Percentiles rank a stretch among this genome's conserved stretches.
These are phyloP conservation scores for Fusarium annulatum DNA, from an alignment of 2,329 filamentous ascomycete genomes.

Conservation along the genomic window DNA sequence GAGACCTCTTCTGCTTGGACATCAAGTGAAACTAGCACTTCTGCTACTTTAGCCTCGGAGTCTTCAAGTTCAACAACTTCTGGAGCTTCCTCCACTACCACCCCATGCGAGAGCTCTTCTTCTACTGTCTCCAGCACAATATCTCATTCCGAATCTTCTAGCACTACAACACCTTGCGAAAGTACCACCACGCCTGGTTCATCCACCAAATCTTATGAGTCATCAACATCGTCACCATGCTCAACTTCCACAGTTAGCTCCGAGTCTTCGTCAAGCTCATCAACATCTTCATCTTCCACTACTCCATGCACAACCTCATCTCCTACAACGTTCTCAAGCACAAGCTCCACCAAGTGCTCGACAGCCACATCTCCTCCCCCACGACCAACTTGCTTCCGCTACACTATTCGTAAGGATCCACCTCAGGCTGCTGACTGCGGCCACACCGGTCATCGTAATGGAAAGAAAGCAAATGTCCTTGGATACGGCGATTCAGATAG, in stretches of 20 bases:
- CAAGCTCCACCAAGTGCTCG: background rate
- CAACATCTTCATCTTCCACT: background rate
- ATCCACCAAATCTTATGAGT: background rate
- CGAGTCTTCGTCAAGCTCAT: background rate
- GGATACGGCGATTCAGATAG: constrained; percentile 26
- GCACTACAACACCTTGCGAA: background rate
- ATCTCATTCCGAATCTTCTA: background rate
- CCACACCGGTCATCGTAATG: constrained; percentile 11
- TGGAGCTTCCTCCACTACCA: background rate
- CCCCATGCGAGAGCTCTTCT: background rate
- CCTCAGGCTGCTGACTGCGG: constrained; percentile 13
- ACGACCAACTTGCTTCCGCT: constrained; percentile 29
- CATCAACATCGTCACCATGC: background rate
- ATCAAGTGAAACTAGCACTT: background rate
- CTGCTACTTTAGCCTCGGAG: background rate
- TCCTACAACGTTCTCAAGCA: constrained; percentile 4
- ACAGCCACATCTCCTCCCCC: constrained; percentile 6
- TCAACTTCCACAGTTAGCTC: background rate
- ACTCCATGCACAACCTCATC: background rate
- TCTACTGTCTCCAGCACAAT: background rate
- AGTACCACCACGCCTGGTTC: background rate
- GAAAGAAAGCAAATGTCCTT: constrained; percentile 19
- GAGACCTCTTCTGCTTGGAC: background rate
- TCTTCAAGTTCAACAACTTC: background rate
- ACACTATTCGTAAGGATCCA: constrained; percentile 18